Percentiles rank a stretch among this genome's conserved stretches.
phyloP scores from a whole-genome alignment of 306 rosid species.

The apple (Malus domestica) region ASM211411v1 NC_041790.1:15806501-15807000 shows the following conservation, averaged over 20 bases:
- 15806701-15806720: not conserved
- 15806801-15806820: too few relatives aligned
- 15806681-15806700: not conserved
- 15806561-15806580: not conserved
- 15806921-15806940: too few relatives aligned
- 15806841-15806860: too few relatives aligned
- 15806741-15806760: not conserved
- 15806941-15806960: too few relatives aligned
- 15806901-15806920: too few relatives aligned
- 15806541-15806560: not conserved
- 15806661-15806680: not conserved
- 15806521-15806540: not conserved
- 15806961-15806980: too few relatives aligned
- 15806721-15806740: too few relatives aligned
- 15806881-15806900: too few relatives aligned
- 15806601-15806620: not conserved
- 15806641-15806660: conserved; percentile 5
- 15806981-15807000: too few relatives aligned
- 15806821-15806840: too few relatives aligned
- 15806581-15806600: not conserved
- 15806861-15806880: too few relatives aligned
- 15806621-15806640: conserved; percentile 32
- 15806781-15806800: too few relatives aligned
- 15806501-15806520: not conserved
- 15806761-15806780: not conserved